These are phyloP conservation scores for Ophiostoma perfectum DNA, from an alignment of 2,329 filamentous ascomycete species.

Conservation along the genomic window DNA sequence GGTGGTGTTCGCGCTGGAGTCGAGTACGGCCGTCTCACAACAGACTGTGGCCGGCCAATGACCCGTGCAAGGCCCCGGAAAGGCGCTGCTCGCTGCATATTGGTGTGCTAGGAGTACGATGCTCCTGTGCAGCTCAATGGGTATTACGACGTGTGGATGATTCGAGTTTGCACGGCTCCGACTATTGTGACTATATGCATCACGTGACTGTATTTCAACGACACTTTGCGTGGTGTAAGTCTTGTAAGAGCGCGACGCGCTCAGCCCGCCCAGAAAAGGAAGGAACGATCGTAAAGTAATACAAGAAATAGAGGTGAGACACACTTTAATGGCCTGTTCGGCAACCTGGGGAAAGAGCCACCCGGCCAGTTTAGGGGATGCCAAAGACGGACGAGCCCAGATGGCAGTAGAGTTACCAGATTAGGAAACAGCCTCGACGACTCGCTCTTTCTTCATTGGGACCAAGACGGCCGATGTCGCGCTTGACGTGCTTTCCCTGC, in stretches of 20 bases:
- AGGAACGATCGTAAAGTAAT: background rate
- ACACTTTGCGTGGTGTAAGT: background rate
- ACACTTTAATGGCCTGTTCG: background rate
- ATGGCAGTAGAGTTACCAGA: background rate
- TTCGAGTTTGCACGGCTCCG: too few species aligned
- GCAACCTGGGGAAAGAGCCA: background rate
- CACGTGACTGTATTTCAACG: background rate
- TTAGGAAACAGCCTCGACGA: background rate
- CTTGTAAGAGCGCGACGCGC: background rate
- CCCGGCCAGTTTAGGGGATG: too few species aligned
- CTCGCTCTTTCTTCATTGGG: slow-evolving; percentile 12
- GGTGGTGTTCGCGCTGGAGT: background rate
- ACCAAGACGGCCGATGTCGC: slow-evolving; percentile 7
- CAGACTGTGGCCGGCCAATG: background rate
- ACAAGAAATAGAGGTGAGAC: background rate
- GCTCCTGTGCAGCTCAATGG: background rate
- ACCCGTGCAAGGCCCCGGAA: background rate
- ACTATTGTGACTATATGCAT: background rate
- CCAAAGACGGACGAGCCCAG: background rate
- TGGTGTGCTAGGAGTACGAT: too few species aligned
- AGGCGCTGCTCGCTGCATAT: background rate
- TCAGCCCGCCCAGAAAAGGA: background rate
- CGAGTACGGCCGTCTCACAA: background rate
- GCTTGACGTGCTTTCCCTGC: background rate
- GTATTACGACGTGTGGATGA: background rate